Base-by-base conservation (phyloP, 2,329 filamentous ascomycete genomes). In the Penicillium oxalicum region DNA sequence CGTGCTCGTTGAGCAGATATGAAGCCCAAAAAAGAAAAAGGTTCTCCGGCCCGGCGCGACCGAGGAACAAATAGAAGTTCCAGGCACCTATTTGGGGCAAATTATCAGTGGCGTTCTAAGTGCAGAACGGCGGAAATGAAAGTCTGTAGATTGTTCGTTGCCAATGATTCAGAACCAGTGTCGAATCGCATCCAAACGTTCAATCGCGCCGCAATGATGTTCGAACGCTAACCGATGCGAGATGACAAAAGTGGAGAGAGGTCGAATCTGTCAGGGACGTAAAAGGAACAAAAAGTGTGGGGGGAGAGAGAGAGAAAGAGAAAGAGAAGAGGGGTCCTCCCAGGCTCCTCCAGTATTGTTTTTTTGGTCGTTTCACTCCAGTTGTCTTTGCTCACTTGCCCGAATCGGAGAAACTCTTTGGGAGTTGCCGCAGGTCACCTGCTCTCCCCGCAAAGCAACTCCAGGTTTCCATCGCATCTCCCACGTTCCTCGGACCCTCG, bases 371-470 rank as follows among this genome's bases (percentile, higher is more conserved):
- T 13, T 25, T 38, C 8, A 18, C n/a, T 18, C 24, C n/a, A 38
- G n/a, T 13, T n/a, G 8, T 25, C n/a, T 38, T 18, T 38, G 24
- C 3, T 38, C 29, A 32, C 29, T 32, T 32, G 29, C 29, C 29
- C 29, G 29, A 32, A 32, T 32, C 29, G 29, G 29, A 32, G 11
- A 9, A 32, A 43, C 28, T 13, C 32, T 33, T 29, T 11, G 9
- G 12, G 40, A 12, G 13, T 7, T 25, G 40, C 33, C 40, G 18
- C 35, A 58, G 47, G 47, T 53, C 40, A 48, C 53, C 49, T 54
- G 52, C 32, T 36, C 53, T 51, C 49, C 56, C 53, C 56, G 55
- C 53, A 59, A 52, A 49, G 50, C 18, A 48, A 55, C 56, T 58
- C 56, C 56, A 59, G 54, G 52, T 60, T 54, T 53, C 40, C 39